A percentile compares a stretch with the other conserved stretches of the same genome.
Conservation (phyloP, 139 green algal genomes). For the Raphidocelis subcapitata region DNA sequence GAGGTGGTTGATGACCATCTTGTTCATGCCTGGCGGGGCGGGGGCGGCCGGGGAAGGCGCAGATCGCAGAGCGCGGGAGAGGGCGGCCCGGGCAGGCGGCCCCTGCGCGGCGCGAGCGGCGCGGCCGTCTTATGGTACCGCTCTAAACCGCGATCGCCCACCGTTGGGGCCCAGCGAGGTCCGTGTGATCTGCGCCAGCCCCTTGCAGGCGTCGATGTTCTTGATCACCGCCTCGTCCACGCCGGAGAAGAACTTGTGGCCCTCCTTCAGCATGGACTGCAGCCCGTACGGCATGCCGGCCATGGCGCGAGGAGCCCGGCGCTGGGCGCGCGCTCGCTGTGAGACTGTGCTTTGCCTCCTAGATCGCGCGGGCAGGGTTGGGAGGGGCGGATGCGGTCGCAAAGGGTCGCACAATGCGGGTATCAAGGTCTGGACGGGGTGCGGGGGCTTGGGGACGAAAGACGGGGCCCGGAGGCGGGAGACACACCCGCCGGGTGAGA, state of each 20-base stretch:
- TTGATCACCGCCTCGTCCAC: slow-evolving; percentile 97
- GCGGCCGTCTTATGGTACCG: too few species aligned
- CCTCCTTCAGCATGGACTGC: slow-evolving; percentile 96
- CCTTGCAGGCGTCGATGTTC: slow-evolving; percentile 98
- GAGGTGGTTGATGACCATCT: slow-evolving; percentile 99
- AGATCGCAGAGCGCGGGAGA: too few species aligned
- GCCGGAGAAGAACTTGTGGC: slow-evolving; percentile 93
- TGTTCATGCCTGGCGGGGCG: slow-evolving; percentile 93
- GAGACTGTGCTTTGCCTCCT: neutral
- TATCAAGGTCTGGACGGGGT: slow-evolving; percentile 1
- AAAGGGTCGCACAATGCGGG: neutral
- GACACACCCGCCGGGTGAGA: neutral
- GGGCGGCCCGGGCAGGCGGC: too few species aligned
- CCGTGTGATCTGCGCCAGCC: slow-evolving; percentile 88
- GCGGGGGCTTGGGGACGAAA: neutral
- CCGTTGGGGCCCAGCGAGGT: slow-evolving; percentile 96
- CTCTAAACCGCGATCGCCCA: slow-evolving; percentile 31
- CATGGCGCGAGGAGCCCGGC: neutral
- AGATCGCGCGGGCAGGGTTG: neutral
- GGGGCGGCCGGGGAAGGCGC: neutral
- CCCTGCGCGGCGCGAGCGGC: too few species aligned
- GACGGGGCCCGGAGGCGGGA: neutral
- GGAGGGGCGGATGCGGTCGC: neutral
- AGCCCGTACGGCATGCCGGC: slow-evolving; percentile 76
- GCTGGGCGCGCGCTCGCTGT: neutral